Percentiles rank a stretch among this genome's conserved stretches.
Evolutionary conservation across 108 stramenopile genomes (phyloP).

Genomic region (Cylindrotheca closterium): DNA sequence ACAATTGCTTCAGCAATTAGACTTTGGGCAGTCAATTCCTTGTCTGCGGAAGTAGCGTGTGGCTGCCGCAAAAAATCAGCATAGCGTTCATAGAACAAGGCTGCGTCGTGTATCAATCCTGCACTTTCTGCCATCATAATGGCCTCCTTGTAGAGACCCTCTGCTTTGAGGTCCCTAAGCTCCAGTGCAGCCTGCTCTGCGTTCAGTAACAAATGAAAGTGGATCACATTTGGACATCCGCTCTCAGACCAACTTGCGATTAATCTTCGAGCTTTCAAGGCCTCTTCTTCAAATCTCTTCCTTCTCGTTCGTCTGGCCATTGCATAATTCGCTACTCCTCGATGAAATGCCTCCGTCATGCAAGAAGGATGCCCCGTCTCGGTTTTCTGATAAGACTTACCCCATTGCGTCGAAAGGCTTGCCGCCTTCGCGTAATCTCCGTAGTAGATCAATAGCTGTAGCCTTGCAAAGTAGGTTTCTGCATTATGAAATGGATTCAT

Average conservation of each 20-base stretch:
- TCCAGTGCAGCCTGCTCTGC: conserved; percentile 4
- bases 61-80: conserved; percentile 4
- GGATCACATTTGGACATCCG: conserved; percentile 23
- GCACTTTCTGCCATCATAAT: not conserved
- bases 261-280: not conserved
- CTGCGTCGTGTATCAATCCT: conserved; percentile 9
- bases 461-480: not conserved
- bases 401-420: not conserved
- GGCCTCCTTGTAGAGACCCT: not conserved
- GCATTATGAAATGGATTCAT: not conserved
- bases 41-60: not conserved
- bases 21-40: not conserved
- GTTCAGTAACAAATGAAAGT: conserved; percentile 4
- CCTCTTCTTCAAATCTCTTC: conserved; percentile 7
- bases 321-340: conserved; percentile 15
- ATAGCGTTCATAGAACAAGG: conserved; percentile 9
- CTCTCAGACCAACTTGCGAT: conserved; percentile 15
- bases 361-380: not conserved
- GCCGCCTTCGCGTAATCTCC: not conserved
- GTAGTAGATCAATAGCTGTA: not conserved
- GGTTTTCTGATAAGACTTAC: not conserved
- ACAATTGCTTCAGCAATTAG: conserved; percentile 1
- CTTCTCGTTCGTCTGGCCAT: conserved; percentile 7
- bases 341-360: conserved; percentile 6
- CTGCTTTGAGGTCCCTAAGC: not conserved